Percentiles rank a stretch among this genome's conserved stretches.
Evolutionary conservation across 257 asterid species (phyloP).

Genomic region (Apocynum venetum): DNA sequence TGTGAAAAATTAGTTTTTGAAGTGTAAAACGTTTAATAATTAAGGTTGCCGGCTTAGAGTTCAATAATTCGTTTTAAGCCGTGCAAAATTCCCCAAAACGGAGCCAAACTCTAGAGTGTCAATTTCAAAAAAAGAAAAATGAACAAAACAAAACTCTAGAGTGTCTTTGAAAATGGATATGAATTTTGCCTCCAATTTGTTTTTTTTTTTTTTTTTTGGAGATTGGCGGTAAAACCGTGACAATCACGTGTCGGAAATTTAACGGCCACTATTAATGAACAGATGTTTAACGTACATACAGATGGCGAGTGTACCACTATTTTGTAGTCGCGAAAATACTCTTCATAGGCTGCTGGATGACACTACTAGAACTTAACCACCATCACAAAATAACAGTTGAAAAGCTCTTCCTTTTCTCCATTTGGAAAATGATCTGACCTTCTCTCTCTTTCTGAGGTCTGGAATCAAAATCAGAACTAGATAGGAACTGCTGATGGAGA

Average conservation of each 20-base stretch:
- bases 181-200: too few relatives aligned
- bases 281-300: neutral
- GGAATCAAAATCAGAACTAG: neutral
- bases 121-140: too few relatives aligned
- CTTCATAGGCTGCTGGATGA: neutral
- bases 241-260: neutral
- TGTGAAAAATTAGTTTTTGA: too few relatives aligned
- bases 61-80: too few relatives aligned
- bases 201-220: neutral
- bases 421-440: neutral
- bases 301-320: neutral
- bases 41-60: too few relatives aligned
- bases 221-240: neutral
- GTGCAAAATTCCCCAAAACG: too few relatives aligned
- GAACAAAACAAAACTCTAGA: too few relatives aligned
- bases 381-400: neutral
- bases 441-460: neutral
- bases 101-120: too few relatives aligned
- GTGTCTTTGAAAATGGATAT: too few relatives aligned
- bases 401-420: neutral
- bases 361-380: neutral
- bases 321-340: neutral
- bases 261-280: neutral
- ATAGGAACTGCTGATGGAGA: conserved; percentile 33
- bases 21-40: too few relatives aligned